Evolutionary conservation across 177 flowering plant species (phyloP).

Genomic region (Vitis hybrid): DNA sequence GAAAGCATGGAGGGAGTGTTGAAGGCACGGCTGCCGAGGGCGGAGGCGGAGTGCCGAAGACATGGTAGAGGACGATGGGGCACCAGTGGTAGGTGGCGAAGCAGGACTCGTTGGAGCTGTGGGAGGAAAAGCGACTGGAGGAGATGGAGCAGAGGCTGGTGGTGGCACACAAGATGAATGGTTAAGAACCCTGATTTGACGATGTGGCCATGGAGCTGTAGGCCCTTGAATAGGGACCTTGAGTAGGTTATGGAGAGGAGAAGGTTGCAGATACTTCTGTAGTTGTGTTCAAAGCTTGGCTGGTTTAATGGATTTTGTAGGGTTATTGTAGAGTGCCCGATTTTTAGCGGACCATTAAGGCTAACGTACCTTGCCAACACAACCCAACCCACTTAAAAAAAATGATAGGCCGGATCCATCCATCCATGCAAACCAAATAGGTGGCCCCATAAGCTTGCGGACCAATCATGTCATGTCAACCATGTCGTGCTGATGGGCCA

Average conservation of each 20-base stretch:
- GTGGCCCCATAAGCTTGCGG: no score
- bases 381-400: no score
- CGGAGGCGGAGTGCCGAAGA: conserved; percentile 17
- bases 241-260: conserved; percentile 55
- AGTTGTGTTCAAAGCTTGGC: conserved; percentile 35
- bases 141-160: conserved; percentile 27
- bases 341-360: no score
- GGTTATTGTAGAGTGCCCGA: neutral
- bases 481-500: no score
- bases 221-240: conserved; percentile 52
- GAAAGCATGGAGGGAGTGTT: conserved; percentile 55
- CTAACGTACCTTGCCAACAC: no score
- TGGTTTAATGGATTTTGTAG: conserved; percentile 21
- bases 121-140: conserved; percentile 21
- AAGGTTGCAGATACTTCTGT: conserved; percentile 45
- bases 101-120: conserved; percentile 17
- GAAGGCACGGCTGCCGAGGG: conserved; percentile 35
- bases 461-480: no score
- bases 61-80: neutral
- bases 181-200: conserved; percentile 58
- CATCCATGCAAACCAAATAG: no score
- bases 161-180: conserved; percentile 50
- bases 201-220: conserved; percentile 71
- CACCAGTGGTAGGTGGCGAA: conserved; percentile 6
- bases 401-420: no score